phyloP scores from a whole-genome alignment of 73 alveolate species.

The Paraurostyla sp. region DNA sequence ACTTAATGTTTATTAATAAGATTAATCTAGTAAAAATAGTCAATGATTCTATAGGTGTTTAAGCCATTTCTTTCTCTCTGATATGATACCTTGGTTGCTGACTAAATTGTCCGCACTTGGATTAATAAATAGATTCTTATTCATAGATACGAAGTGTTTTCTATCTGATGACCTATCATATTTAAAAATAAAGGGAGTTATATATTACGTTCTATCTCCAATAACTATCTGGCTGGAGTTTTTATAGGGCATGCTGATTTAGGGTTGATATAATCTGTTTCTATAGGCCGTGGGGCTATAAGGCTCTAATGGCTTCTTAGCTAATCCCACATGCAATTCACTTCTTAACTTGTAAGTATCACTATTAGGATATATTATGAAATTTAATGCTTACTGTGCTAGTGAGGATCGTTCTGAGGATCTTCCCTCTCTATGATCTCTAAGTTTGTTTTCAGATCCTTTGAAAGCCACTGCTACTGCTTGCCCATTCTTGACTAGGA shows the following conservation, averaged over 20 bases:
- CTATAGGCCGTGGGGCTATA: conserved; percentile 82
- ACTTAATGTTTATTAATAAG: neutral
- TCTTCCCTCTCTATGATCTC: neutral
- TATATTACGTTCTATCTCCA: conserved; percentile 75
- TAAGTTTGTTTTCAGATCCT: neutral
- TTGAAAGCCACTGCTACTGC: conserved; percentile 42
- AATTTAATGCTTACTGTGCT: neutral
- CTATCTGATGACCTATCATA: conserved; percentile 22
- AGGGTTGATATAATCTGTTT: conserved; percentile 76
- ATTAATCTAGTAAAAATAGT: neutral
- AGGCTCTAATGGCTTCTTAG: conserved; percentile 84
- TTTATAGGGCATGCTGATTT: conserved; percentile 78
- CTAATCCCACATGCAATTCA: conserved; percentile 85
- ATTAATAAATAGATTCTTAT: neutral
- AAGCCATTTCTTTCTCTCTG: conserved; percentile 26
- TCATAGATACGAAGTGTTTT: conserved; percentile 4
- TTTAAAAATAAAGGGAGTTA: neutral
- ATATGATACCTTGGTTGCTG: conserved; percentile 20
- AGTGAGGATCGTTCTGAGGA: conserved; percentile 25
- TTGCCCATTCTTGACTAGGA: conserved; percentile 39
- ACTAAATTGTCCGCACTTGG: neutral
- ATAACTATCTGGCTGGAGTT: conserved; percentile 75
- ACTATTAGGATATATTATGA: neutral
- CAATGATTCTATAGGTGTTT: conserved; percentile 8
- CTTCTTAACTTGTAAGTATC: conserved; percentile 56